Base-by-base conservation (phyloP, 495 filamentous ascomycete genomes). In the Hypoxylon subgilvum region DNA sequence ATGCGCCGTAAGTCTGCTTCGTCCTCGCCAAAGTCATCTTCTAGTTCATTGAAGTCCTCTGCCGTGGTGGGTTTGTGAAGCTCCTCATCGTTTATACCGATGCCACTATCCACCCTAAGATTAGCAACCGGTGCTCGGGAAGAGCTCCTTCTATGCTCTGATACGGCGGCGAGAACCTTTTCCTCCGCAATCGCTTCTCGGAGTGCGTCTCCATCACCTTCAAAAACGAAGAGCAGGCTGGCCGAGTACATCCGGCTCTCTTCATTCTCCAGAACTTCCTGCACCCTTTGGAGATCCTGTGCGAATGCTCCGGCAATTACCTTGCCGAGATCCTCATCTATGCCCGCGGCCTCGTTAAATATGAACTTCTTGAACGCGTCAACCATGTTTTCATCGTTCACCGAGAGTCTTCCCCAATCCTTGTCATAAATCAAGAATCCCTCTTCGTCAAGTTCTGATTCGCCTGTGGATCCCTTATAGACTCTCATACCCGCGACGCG, bases 171-270 rank as follows among this genome's bases (percentile, higher is more conserved):
- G 13, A 61, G 53, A 18, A 73, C 74, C 67, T 79, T 81, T 47
- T 84, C 83, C 39, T 86, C 81, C 34, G 86, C 79, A 30, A 96
- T 77, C 5, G 88, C 87, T 16, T 75, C 69, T 65, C 83, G 78
- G 57, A 94, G 79, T 6, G 86, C 86, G 8, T 80, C 75, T 16
- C 82, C 82, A 67, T 97, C 90, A 10, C 95, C 94, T 72, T 98
- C 94, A 60, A 95, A 97, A 6, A 96, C 87, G 36, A 97, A 89
- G 17, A 98, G 79, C 9, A 97, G 74, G 67, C 90, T 96, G 0
- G 92, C 82, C 1, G 90, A 93, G 71, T 92, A 97, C 92, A 98
- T 97, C 49, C 92, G 82, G 69, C 88, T 93, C 74, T 97, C 93
- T 60, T 89, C 82, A 0, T 72, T 78, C 68, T 91, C 84, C 8